phyloP scores from a whole-genome alignment of 352 stramenopile genomes.

The Globisporangium iwayamae region DNA sequence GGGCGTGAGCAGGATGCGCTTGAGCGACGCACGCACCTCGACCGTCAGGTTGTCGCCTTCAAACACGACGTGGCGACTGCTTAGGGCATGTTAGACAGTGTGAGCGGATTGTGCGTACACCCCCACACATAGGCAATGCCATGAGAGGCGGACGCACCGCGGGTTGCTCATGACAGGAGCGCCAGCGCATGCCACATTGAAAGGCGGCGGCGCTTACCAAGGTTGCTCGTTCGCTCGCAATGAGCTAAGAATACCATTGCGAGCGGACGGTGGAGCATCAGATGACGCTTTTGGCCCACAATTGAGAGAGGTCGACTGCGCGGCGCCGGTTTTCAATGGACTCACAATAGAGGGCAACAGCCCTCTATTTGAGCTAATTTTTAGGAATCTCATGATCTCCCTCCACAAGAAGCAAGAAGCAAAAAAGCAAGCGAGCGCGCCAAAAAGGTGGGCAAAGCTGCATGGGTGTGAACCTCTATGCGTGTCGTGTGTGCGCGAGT shows the following conservation, averaged over 20 bases:
- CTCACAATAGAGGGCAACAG: too few relatives aligned
- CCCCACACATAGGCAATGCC: neutral
- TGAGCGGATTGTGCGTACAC: neutral
- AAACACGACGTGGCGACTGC: conserved; percentile 7
- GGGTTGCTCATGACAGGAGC: neutral
- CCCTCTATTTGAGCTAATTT: too few relatives aligned
- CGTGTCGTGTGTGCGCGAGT: neutral
- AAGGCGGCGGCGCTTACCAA: neutral
- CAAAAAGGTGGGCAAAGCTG: neutral
- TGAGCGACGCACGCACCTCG: conserved; percentile 41
- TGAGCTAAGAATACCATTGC: neutral
- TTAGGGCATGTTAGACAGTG: neutral
- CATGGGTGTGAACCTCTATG: neutral
- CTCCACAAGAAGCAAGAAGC: neutral
- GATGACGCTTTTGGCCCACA: too few relatives aligned
- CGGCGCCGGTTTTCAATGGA: too few relatives aligned
- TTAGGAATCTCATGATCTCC: too few relatives aligned
- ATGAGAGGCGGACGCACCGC: neutral
- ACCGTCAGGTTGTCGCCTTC: conserved; percentile 28
- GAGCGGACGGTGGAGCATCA: too few relatives aligned
- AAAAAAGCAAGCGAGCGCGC: neutral
- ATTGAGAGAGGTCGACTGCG: too few relatives aligned
- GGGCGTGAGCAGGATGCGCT: conserved; percentile 41
- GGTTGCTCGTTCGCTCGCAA: neutral
- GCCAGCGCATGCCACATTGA: neutral